Evolutionary conservation across 805 yeast species (phyloP).

Genomic region (Lachancea waltii): DNA sequence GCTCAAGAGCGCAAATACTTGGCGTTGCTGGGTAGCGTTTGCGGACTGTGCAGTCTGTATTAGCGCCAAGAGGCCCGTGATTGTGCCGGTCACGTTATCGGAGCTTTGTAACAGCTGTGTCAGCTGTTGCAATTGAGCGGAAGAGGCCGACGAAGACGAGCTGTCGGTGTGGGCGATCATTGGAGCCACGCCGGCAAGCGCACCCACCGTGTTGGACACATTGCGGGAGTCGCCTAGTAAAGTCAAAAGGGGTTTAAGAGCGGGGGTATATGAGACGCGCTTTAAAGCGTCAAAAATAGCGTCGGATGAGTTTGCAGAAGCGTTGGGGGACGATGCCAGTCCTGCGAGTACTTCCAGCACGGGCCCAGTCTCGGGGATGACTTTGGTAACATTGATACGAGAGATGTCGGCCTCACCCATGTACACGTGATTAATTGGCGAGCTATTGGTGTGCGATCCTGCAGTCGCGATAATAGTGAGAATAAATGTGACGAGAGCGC

Average conservation of each 20-base stretch:
- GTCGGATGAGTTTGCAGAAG: constrained; percentile 15
- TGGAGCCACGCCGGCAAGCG: constrained; percentile 26
- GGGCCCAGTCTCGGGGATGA: constrained; percentile 28
- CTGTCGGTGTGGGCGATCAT: constrained; percentile 18
- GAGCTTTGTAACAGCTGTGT: constrained; percentile 14
- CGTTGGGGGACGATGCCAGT: constrained; percentile 16
- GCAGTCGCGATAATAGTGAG: constrained; percentile 28
- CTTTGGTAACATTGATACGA: constrained; percentile 31
- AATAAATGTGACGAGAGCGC: constrained; percentile 24
- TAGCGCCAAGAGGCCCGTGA: neutral
- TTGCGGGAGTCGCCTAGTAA: constrained; percentile 24
- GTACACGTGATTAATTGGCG: constrained; percentile 27
- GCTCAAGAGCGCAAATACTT: constrained; percentile 19
- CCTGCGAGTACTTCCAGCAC: constrained; percentile 24
- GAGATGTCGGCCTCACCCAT: constrained; percentile 30
- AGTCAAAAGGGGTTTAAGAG: constrained; percentile 25
- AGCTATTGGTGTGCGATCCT: constrained; percentile 29
- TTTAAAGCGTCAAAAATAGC: constrained; percentile 21
- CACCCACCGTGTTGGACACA: constrained; percentile 19
- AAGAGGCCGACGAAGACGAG: constrained; percentile 10
- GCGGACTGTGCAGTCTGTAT: constrained; percentile 9
- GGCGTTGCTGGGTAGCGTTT: constrained; percentile 10
- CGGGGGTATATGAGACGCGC: constrained; percentile 23
- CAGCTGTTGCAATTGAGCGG: constrained; percentile 13
- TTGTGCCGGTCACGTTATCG: neutral